These are phyloP conservation scores for Termitomyces sp. DNA, from an alignment of 768 basidiomycete species.

Conservation along the genomic window DNA sequence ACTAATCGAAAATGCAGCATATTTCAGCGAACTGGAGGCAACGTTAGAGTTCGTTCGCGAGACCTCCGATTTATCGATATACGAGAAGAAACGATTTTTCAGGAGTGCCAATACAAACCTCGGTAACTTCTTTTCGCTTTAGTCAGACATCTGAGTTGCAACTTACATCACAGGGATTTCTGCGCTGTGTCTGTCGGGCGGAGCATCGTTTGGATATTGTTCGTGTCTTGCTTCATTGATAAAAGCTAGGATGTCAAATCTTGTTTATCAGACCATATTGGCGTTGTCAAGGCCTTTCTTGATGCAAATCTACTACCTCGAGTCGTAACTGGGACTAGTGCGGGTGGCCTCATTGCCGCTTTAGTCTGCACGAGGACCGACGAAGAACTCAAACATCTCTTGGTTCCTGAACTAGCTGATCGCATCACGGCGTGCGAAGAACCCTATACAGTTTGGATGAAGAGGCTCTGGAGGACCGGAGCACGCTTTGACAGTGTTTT, in stretches of 20 bases:
- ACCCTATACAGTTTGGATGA: conserved; percentile 59
- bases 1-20: conserved; percentile 43
- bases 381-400: conserved; percentile 69
- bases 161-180: conserved; percentile 45
- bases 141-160: neutral
- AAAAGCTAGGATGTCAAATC: neutral
- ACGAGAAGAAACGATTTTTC: conserved; percentile 93
- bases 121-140: conserved; percentile 30
- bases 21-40: conserved; percentile 70
- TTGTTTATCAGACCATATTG: conserved; percentile 64
- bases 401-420: conserved; percentile 81
- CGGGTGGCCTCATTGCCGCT: conserved; percentile 76
- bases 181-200: conserved; percentile 93
- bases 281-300: conserved; percentile 88
- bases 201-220: conserved; percentile 94
- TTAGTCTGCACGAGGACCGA: conserved; percentile 86
- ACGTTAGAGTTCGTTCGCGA: conserved; percentile 75
- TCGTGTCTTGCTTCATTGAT: conserved; percentile 19
- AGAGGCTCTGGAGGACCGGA: conserved; percentile 77
- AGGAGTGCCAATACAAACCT: conserved; percentile 84
- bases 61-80: conserved; percentile 63
- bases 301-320: conserved; percentile 83
- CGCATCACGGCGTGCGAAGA: conserved; percentile 83
- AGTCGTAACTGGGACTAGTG: conserved; percentile 92
- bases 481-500: conserved; percentile 88